phyloP scores from a whole-genome alignment of 2,329 filamentous ascomycete genomes.

The Alternaria metachromatica region DNA sequence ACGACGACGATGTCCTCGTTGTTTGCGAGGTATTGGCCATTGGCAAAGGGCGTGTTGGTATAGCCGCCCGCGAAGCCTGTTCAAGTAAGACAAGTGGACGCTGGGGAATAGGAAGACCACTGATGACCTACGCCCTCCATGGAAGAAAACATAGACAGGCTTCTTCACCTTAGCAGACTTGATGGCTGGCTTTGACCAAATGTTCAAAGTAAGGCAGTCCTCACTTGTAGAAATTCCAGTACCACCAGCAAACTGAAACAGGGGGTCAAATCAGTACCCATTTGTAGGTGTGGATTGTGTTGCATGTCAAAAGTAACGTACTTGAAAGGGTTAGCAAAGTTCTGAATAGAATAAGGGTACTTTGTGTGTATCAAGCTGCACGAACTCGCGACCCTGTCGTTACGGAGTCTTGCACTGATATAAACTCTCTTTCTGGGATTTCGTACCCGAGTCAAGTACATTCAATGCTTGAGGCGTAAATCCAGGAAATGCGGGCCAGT shows the following conservation, averaged over 20 bases:
- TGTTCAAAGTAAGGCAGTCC: constrained; percentile 42
- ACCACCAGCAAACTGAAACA: constrained; percentile 21
- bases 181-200: constrained; percentile 37
- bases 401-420: not conserved
- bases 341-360: not conserved
- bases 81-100: not conserved
- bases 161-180: constrained; percentile 30
- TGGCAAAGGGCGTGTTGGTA: constrained; percentile 47
- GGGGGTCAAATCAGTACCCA: not conserved
- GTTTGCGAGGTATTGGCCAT: constrained; percentile 46
- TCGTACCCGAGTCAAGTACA: constrained; percentile 15
- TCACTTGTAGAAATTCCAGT: constrained; percentile 30
- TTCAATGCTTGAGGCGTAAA: constrained; percentile 27
- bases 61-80: constrained; percentile 46
- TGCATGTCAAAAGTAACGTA: not conserved
- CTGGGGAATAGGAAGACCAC: not conserved
- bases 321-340: not conserved
- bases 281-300: not conserved
- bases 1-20: constrained; percentile 52
- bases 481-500: constrained; percentile 25
- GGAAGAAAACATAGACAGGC: constrained; percentile 52
- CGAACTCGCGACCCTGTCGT: not conserved
- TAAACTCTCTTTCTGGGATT: not conserved
- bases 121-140: constrained; percentile 48
- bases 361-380: not conserved